Evolutionary conservation across 371 early-diverging fungal genomes (phyloP).

Genomic region (Mortierella sp.): DNA sequence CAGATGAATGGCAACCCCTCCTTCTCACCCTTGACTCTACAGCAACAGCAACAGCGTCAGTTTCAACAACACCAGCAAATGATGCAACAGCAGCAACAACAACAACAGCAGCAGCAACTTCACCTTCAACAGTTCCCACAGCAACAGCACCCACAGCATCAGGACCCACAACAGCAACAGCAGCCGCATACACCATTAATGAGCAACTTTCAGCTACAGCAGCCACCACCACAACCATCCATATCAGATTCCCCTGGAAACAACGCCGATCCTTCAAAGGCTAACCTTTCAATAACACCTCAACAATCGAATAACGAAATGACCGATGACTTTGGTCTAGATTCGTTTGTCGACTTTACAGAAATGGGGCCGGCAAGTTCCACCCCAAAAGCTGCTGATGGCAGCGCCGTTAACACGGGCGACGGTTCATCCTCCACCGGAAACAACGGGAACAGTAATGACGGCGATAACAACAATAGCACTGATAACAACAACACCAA

Average conservation of each 20-base stretch:
- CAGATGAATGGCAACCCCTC: conserved; percentile 40
- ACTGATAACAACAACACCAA: background rate
- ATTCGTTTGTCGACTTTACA: conserved; percentile 44
- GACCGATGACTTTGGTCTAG: conserved; percentile 47
- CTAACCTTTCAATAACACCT: conserved; percentile 1
- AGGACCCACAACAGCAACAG: conserved; percentile 28
- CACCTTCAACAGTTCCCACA: conserved; percentile 29
- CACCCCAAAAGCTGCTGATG: conserved; percentile 19
- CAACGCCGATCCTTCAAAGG: conserved; percentile 15
- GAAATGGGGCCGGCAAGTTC: conserved; percentile 33
- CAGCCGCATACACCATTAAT: conserved; percentile 32
- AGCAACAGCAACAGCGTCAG: conserved; percentile 34
- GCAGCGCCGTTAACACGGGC: background rate
- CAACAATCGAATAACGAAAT: conserved; percentile 18
- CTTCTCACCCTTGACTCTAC: conserved; percentile 27
- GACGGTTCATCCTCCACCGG: conserved; percentile 10
- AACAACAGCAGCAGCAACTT: conserved; percentile 28
- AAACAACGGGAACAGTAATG: conserved; percentile 13
- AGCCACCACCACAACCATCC: conserved; percentile 13
- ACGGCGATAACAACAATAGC: conserved; percentile 12
- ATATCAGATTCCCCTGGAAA: conserved; percentile 10
- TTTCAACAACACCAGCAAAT: conserved; percentile 43
- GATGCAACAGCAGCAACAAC: conserved; percentile 36
- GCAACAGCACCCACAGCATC: conserved; percentile 33
- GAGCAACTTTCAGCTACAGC: conserved; percentile 36